Evolutionary conservation across 331 rosid species (phyloP), one percentile per base, ranked within the genome.

Genomic region (Telfairia occidentalis): DNA sequence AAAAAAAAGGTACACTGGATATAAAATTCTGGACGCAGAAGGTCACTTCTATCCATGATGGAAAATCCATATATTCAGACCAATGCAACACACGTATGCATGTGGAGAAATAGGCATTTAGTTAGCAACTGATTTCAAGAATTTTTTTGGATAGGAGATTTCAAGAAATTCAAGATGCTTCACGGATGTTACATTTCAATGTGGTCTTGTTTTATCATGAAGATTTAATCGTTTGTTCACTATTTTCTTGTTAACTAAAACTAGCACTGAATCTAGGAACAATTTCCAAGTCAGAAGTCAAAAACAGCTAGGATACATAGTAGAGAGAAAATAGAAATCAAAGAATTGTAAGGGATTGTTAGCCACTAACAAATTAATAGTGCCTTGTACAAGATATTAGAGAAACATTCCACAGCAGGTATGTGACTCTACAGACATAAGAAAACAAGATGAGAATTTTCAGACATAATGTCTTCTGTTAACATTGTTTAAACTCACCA

Each of bases 401-500:
- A 59, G 12, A 59, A 59, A 18, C 38, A 59, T 16, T 30, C 11
- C 67, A 59, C 37, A 59, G 34, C 67, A 24, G 64, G 63, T 55
- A 57, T n/a, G 3, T 1, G 52, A 38, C 19, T 67, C 32, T 67
- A 23, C 52, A 67, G 37, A 7, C 37, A 67, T 13, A 67, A 67
- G 13, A 50, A 42, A 7, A 64, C 48, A 49, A 8, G 40, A 63
- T 5, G 38, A 0, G 28, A 37, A 58, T 32, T n/a, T 21, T 7
- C 32, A 74, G 67, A 13, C 38, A 23, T 9, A 69, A 69, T 13
- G 37, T 13, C 55, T 43, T 69, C 54, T 3, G 54, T 23, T 43
- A 69, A 26, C 74, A 24, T 43, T 24, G 55, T 40, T 42, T 28
- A 69, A n/a, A 81, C 94, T 78, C 70, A 91, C 98, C 88, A 91